Conservation (phyloP, 257 asterid species). For the Solanum ossicruentum region DNA sequence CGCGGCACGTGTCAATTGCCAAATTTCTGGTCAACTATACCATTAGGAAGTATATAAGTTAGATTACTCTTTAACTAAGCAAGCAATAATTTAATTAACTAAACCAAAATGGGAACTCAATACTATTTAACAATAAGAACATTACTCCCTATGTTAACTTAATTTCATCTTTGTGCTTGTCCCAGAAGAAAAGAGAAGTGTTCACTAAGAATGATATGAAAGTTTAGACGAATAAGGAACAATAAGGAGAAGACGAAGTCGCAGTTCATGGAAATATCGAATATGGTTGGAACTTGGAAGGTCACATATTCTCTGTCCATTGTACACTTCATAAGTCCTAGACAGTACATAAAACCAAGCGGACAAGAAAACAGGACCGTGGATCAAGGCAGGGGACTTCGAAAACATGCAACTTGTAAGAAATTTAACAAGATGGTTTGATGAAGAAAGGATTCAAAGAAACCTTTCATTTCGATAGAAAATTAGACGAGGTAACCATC, state of each 20-base stretch:
- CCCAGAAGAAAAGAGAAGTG: neutral
- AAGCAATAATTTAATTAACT: neutral
- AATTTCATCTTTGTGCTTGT: neutral
- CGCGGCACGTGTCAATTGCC: neutral
- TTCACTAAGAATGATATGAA: neutral
- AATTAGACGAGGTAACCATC: no score
- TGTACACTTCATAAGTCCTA: no score
- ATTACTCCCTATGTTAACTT: no score
- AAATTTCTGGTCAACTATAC: neutral
- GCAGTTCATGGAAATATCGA: neutral
- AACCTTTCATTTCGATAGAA: neutral
- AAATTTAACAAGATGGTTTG: neutral
- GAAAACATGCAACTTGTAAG: no score
- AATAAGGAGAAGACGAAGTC: neutral
- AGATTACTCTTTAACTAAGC: neutral
- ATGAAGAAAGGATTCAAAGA: neutral
- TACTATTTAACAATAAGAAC: no score
- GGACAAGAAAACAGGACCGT: no score
- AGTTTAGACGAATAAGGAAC: neutral
- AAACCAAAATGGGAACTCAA: neutral
- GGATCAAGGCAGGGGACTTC: no score
- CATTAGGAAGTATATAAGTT: neutral
- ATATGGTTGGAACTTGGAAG: no score
- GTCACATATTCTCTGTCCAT: no score
- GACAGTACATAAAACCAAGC: no score